phyloP scores from a whole-genome alignment of 495 filamentous ascomycete species.

The Tuber magnatum region DNA sequence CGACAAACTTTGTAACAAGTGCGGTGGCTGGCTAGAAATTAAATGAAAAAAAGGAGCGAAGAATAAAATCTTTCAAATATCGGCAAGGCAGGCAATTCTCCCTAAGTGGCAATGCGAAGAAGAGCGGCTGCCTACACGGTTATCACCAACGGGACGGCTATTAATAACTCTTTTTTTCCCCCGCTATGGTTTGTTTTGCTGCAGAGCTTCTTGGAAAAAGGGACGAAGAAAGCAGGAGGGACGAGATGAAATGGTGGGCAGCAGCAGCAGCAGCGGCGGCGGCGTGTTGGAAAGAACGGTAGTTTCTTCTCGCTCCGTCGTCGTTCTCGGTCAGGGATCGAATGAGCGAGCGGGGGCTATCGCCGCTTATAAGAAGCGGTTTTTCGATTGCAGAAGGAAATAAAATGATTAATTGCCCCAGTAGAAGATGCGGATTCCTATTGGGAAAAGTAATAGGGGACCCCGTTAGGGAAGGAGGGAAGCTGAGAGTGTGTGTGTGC shows the following conservation, averaged over 20 bases:
- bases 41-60: neutral
- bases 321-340: neutral
- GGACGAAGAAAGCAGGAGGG: neutral
- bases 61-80: neutral
- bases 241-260: neutral
- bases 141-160: neutral
- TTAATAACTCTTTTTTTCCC: neutral
- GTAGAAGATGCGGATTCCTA: neutral
- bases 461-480: neutral
- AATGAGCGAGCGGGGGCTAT: slow-evolving; percentile 22
- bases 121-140: neutral
- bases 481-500: no score
- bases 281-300: neutral
- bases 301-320: neutral
- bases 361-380: slow-evolving; percentile 25
- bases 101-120: neutral
- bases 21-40: neutral
- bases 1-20: neutral
- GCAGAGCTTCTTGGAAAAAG: neutral
- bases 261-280: neutral
- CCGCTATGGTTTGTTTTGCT: neutral
- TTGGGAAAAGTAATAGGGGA: neutral
- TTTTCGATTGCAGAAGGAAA: neutral
- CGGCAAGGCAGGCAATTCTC: neutral
- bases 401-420: slow-evolving; percentile 21